phyloP scores from a whole-genome alignment of 192 early-diverging fungal genomes.

The Linnemannia exigua region DNA sequence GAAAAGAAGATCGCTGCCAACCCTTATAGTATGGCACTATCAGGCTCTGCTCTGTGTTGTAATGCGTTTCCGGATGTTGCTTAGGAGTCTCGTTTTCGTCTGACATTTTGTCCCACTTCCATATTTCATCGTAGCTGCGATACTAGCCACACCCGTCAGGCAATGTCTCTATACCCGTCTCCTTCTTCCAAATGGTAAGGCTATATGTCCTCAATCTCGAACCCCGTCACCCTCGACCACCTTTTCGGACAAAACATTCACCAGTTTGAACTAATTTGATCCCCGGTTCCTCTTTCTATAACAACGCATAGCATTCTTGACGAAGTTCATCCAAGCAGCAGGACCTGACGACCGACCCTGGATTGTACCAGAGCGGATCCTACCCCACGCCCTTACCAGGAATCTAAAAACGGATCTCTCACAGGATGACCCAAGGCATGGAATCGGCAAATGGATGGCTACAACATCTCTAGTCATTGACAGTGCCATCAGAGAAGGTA shows the following conservation, averaged over 20 bases:
- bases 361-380: constrained; percentile 41
- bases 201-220: background rate
- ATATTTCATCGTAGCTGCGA: background rate
- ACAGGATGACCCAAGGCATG: background rate
- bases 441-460: constrained; percentile 26
- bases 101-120: background rate
- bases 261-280: background rate
- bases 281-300: background rate
- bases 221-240: no score
- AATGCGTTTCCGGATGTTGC: no score
- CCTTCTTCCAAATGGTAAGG: constrained; percentile 28
- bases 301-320: constrained; percentile 20
- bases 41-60: background rate
- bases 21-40: constrained; percentile 20
- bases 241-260: background rate
- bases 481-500: constrained; percentile 35
- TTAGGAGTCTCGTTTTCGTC: background rate
- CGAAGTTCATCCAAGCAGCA: constrained; percentile 35
- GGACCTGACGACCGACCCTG: constrained; percentile 10
- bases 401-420: background rate
- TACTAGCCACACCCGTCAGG: constrained; percentile 27
- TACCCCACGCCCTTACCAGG: background rate
- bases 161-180: constrained; percentile 32
- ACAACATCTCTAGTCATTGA: constrained; percentile 8
- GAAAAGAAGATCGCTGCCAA: constrained; percentile 27